These are phyloP conservation scores for Ustilago sp. DNA, from an alignment of 1,284 basidiomycete genomes.

Conservation along the genomic window DNA sequence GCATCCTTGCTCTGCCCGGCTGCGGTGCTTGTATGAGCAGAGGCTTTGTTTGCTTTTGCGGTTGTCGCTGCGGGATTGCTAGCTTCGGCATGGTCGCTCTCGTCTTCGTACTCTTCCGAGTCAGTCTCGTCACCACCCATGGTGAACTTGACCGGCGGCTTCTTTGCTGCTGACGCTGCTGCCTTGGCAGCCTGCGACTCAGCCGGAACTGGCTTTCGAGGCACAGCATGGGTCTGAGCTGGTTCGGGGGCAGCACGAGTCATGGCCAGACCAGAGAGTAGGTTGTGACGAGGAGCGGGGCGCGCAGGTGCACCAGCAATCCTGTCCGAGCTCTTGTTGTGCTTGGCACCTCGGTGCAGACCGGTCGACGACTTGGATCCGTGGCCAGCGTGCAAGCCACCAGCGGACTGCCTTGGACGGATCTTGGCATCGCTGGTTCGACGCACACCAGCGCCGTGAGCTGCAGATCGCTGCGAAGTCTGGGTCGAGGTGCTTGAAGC, in stretches of 20 bases:
- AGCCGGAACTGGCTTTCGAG: conserved; percentile 42
- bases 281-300: conserved; percentile 37
- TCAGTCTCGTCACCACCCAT: conserved; percentile 64
- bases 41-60: neutral
- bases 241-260: conserved; percentile 45
- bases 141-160: conserved; percentile 59
- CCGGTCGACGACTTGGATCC: conserved; percentile 48
- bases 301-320: conserved; percentile 32
- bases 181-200: conserved; percentile 15
- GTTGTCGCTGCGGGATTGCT: conserved; percentile 6
- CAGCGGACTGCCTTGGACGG: conserved; percentile 12
- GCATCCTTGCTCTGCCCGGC: conserved; percentile 15
- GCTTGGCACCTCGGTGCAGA: conserved; percentile 40
- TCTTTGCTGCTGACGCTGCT: conserved; percentile 27
- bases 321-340: conserved; percentile 52
- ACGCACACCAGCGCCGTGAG: conserved; percentile 24
- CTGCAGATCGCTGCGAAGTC: conserved; percentile 32
- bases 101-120: conserved; percentile 59
- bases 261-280: conserved; percentile 51
- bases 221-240: conserved; percentile 24
- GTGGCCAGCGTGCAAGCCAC: conserved; percentile 35
- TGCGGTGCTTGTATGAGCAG: conserved; percentile 7
- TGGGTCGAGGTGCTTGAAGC: conserved; percentile 46
- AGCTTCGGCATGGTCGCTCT: conserved; percentile 27
- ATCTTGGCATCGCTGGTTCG: conserved; percentile 33